A percentile compares a stretch with the other conserved stretches of the same genome.
Evolutionary conservation across 129 eudicot species (phyloP).

Genomic region (Pittosporum tobira): DNA sequence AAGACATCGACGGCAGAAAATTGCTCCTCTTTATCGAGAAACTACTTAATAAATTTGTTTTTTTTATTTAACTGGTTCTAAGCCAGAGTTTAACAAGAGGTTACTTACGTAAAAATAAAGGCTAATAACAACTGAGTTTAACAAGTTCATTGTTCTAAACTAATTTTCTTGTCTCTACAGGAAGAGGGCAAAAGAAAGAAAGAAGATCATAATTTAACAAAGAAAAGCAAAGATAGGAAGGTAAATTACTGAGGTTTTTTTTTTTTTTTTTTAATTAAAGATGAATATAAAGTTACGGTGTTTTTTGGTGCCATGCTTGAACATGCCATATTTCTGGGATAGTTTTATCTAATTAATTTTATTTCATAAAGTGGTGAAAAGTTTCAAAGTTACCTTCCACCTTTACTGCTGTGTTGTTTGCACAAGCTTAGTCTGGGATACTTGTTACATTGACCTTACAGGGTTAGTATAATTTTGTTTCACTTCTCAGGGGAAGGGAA

Average conservation of each 20-base stretch:
- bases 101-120: too few relatives aligned
- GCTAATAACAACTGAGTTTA: not conserved
- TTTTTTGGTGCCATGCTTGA: constrained; percentile 2
- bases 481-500: constrained; percentile 45
- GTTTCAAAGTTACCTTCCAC: not conserved
- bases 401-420: not conserved
- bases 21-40: not conserved
- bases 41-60: not conserved
- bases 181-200: constrained; percentile 70
- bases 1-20: not conserved
- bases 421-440: not conserved
- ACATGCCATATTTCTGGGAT: not conserved
- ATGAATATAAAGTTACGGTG: not conserved
- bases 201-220: constrained; percentile 44
- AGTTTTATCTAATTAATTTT: too few relatives aligned
- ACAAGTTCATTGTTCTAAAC: not conserved
- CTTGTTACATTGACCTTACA: constrained; percentile 2
- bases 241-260: constrained; percentile 33
- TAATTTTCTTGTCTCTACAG: constrained; percentile 31
- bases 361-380: too few relatives aligned
- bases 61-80: not conserved
- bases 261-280: not conserved
- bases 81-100: not conserved
- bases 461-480: constrained; percentile 13
- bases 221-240: constrained; percentile 72